These are phyloP conservation scores for Hemisphaericaspora xylanilytica DNA, from an alignment of 1,139 yeast genomes.

Conservation along the genomic window DNA sequence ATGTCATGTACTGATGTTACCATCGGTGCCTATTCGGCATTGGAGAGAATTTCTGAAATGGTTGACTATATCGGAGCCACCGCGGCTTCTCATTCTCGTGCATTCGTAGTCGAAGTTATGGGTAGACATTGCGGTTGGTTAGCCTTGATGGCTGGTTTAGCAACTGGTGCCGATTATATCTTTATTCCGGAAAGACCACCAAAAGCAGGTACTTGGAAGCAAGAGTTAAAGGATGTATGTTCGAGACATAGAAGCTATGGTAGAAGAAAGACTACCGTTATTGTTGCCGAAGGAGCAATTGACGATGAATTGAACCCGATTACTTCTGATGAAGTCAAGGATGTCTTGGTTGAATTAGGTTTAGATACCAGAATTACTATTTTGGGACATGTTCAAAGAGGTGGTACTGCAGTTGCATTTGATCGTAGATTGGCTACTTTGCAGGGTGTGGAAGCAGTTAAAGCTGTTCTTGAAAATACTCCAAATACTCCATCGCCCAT, in stretches of 20 bases:
- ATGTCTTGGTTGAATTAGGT: constrained; percentile 77
- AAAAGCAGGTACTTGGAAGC: constrained; percentile 64
- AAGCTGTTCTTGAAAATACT: constrained; percentile 83
- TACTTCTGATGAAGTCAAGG: constrained; percentile 73
- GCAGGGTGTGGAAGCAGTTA: constrained; percentile 97
- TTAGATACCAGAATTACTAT: constrained; percentile 94
- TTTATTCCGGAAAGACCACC: constrained; percentile 92
- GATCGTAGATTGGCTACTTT: constrained; percentile 89
- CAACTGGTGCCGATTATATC: constrained; percentile 92
- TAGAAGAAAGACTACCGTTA: constrained; percentile 89
- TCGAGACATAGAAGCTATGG: constrained; percentile 81
- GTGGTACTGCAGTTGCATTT: constrained; percentile 95
- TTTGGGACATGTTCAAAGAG: constrained; percentile 96
- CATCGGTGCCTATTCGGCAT: constrained; percentile 92
- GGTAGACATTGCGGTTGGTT: constrained; percentile 99
- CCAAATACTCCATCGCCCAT: constrained; percentile 94
- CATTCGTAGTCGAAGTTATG: constrained; percentile 97
- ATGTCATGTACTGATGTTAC: constrained; percentile 97
- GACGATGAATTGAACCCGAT: constrained; percentile 80
- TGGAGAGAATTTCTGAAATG: constrained; percentile 89
- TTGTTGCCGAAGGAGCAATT: constrained; percentile 97
- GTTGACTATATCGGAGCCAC: constrained; percentile 96
- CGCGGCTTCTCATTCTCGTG: constrained; percentile 94
- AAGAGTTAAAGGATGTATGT: constrained; percentile 68
- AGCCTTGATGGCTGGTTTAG: constrained; percentile 92